These are phyloP conservation scores for Croton laevigatus DNA, from an alignment of 441 rosid genomes.

Conservation along the genomic window DNA sequence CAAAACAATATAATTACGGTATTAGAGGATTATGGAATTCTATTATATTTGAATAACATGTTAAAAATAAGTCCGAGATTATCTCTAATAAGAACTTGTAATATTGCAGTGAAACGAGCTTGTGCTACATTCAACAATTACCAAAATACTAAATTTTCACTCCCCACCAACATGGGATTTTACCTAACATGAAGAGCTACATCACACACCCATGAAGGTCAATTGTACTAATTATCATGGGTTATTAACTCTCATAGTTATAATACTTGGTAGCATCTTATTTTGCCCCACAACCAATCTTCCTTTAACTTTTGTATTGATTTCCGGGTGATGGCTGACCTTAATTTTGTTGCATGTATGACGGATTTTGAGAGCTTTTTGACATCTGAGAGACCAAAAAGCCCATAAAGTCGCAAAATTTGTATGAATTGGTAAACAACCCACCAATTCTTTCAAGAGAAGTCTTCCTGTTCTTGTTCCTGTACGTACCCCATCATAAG, in stretches of 20 bases:
- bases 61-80: no score
- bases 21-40: no score
- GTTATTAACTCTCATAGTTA: neutral
- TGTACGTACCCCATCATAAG: neutral
- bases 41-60: no score
- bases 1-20: no score
- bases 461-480: neutral
- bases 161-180: no score
- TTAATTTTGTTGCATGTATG: neutral
- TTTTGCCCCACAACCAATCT: constrained; percentile 8
- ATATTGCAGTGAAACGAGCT: no score
- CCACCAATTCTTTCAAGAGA: neutral
- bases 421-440: neutral
- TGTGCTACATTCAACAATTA: no score
- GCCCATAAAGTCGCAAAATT: neutral
- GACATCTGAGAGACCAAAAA: constrained; percentile 2
- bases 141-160: no score
- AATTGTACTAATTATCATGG: no score
- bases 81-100: no score
- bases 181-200: no score
- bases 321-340: neutral
- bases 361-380: neutral
- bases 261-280: neutral
- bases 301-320: neutral
- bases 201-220: no score